phyloP scores from a whole-genome alignment of 306 rosid genomes.

The Cicer arietinum region DNA sequence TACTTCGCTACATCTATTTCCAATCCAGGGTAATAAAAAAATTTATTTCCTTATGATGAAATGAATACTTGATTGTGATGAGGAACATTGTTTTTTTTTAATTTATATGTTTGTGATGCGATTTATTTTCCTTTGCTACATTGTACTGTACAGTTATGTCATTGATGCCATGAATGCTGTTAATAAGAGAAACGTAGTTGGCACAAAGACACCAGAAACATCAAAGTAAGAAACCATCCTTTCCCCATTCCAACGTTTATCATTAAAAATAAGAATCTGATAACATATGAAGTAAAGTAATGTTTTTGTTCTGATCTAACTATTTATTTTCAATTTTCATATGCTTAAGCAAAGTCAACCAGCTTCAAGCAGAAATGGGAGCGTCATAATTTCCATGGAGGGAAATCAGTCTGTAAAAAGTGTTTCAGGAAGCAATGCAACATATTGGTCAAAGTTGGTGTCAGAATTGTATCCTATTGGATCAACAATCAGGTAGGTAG shows the following conservation, averaged over 20 bases:
- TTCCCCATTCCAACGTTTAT: conserved; percentile 30
- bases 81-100: conserved; percentile 15
- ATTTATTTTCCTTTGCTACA: conserved; percentile 30
- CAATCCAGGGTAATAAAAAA: conserved; percentile 83
- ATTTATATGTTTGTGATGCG: conserved; percentile 33
- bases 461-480: conserved; percentile 71
- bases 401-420: conserved; percentile 54
- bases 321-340: conserved; percentile 46
- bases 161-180: conserved; percentile 71
- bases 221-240: conserved; percentile 64
- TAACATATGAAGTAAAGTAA: conserved; percentile 32
- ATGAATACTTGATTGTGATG: conserved; percentile 30
- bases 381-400: conserved; percentile 56
- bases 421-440: conserved; percentile 52
- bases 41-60: conserved; percentile 34
- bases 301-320: conserved; percentile 50
- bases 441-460: conserved; percentile 80
- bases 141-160: conserved; percentile 59
- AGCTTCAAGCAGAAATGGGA: conserved; percentile 80
- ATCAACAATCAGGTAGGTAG: conserved; percentile 73
- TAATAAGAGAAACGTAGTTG: conserved; percentile 56
- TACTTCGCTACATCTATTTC: conserved; percentile 79
- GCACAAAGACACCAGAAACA: conserved; percentile 49
- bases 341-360: conserved; percentile 94
- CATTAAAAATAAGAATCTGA: conserved; percentile 33